A percentile compares a stretch with the other conserved stretches of the same genome.
Evolutionary conservation across 192 early-diverging fungal genomes (phyloP).

Genomic region (Coemansia sp.): DNA sequence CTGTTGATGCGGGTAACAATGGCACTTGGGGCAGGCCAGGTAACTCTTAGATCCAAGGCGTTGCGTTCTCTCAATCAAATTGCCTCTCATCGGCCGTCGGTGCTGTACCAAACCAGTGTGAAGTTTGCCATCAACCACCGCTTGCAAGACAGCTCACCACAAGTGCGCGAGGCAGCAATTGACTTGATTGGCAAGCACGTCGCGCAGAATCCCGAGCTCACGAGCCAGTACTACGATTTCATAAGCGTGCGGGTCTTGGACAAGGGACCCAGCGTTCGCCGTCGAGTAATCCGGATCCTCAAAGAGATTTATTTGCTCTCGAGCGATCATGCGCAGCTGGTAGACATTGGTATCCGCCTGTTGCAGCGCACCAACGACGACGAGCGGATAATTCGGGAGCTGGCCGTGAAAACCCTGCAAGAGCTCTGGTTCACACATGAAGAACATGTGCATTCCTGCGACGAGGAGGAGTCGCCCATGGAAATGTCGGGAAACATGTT

Average conservation of each 20-base stretch:
- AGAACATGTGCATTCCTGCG: conserved; percentile 16
- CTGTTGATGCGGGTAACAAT: conserved; percentile 66
- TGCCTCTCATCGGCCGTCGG: conserved; percentile 63
- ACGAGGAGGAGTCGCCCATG: conserved; percentile 23
- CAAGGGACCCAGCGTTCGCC: conserved; percentile 84
- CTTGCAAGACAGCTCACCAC: conserved; percentile 77
- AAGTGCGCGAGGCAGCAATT: conserved; percentile 89
- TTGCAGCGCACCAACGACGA: conserved; percentile 70
- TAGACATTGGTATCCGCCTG: conserved; percentile 72
- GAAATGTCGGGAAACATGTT: conserved; percentile 33
- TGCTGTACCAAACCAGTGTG: conserved; percentile 66
- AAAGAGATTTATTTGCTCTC: conserved; percentile 68
- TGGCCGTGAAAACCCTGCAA: conserved; percentile 68
- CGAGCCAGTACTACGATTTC: conserved; percentile 75
- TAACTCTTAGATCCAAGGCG: conserved; percentile 74
- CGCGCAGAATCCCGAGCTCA: conserved; percentile 63
- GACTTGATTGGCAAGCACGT: conserved; percentile 84
- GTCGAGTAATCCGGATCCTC: conserved; percentile 79
- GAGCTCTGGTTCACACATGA: conserved; percentile 73
- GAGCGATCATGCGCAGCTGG: conserved; percentile 49
- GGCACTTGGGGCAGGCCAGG: conserved; percentile 64
- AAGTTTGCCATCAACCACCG: conserved; percentile 70
- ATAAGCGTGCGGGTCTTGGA: conserved; percentile 82
- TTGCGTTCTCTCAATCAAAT: conserved; percentile 78
- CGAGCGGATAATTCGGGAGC: conserved; percentile 62